Conservation (phyloP, 129 eudicot species). For the Sambucus nigra region DNA sequence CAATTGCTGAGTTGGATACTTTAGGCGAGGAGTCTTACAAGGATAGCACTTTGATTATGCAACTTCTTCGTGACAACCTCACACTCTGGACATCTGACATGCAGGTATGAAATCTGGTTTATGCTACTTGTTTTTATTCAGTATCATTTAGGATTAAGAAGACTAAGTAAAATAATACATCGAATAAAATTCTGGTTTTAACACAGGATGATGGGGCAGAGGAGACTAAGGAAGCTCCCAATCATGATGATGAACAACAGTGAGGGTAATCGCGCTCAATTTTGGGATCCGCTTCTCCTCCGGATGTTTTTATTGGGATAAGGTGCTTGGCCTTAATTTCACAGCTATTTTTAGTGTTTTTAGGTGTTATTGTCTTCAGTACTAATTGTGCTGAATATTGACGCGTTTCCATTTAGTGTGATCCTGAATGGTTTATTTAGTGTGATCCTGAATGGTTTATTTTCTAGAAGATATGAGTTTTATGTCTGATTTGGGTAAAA, state of each 20-base stretch:
- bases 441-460: background rate
- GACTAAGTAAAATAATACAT: background rate
- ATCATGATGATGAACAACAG: slow-evolving; percentile 39
- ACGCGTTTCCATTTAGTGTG: slow-evolving; percentile 1
- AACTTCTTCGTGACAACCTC: slow-evolving; percentile 67
- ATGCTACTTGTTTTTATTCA: background rate
- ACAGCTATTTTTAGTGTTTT: background rate
- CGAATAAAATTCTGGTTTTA: background rate
- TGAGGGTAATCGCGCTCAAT: slow-evolving; percentile 14
- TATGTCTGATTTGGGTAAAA: background rate
- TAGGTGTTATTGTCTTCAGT: slow-evolving; percentile 1
- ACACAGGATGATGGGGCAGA: slow-evolving; percentile 67
- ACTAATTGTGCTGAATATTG: slow-evolving; percentile 3
- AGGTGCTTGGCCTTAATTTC: slow-evolving; percentile 10
- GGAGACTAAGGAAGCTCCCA: slow-evolving; percentile 64
- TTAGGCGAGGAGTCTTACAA: slow-evolving; percentile 80
- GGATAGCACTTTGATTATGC: slow-evolving; percentile 80
- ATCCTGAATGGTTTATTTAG: background rate
- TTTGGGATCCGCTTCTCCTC: slow-evolving; percentile 17
- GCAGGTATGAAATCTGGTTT: slow-evolving; percentile 39
- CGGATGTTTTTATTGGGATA: slow-evolving; percentile 23
- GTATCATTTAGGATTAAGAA: no score
- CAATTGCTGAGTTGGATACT: slow-evolving; percentile 73
- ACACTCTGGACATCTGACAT: slow-evolving; percentile 77
- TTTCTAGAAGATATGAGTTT: background rate